Evolutionary conservation across 495 filamentous ascomycete genomes (phyloP).

Genomic region (Astrothelium subdiscretum): DNA sequence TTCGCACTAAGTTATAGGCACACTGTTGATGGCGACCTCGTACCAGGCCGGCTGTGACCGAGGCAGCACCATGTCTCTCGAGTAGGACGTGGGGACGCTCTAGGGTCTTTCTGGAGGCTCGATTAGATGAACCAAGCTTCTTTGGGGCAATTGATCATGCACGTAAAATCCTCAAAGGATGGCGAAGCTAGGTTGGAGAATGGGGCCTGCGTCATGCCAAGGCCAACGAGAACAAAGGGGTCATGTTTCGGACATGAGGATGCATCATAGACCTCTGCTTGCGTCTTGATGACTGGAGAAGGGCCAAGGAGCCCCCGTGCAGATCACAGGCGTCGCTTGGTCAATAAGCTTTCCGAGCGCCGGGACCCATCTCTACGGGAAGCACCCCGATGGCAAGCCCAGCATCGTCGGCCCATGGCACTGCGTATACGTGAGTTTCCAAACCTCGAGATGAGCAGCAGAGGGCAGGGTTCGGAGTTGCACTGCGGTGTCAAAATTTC

Average conservation of each 20-base stretch:
- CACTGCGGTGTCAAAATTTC: background rate
- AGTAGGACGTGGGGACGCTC: background rate
- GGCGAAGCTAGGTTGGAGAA: background rate
- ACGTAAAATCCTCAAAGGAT: background rate
- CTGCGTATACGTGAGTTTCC: too few relatives aligned
- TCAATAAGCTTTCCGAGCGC: background rate
- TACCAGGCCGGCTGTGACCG: background rate
- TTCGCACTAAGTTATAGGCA: background rate
- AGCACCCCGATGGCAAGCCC: background rate
- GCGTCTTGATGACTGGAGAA: background rate
- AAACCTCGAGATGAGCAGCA: too few relatives aligned
- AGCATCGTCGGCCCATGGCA: background rate
- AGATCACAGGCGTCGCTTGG: background rate
- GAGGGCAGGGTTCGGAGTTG: background rate
- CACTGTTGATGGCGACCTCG: background rate
- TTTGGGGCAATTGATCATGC: background rate
- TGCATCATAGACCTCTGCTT: background rate
- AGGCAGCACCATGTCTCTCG: background rate
- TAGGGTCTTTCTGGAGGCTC: background rate
- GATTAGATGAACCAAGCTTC: background rate
- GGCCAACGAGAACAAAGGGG: background rate
- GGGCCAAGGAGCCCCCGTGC: background rate
- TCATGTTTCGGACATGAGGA: background rate
- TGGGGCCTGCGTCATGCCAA: background rate
- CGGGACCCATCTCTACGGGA: background rate